Evolutionary conservation across 176 grass and related monocot genomes (phyloP), one percentile per base, ranked within the genome.

Genomic region (Lolium rigidum): DNA sequence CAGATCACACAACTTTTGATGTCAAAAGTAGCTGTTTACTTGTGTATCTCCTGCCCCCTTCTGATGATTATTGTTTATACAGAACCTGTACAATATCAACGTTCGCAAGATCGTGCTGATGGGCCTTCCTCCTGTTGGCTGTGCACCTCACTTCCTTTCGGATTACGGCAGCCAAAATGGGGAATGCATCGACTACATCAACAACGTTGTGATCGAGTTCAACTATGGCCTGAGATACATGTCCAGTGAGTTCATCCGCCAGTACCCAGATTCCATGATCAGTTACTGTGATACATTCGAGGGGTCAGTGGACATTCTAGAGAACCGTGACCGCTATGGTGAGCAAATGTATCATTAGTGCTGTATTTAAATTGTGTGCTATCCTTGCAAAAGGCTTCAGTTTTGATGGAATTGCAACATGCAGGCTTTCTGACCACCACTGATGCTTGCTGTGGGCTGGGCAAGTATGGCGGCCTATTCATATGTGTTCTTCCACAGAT

Each of bases 401-500:
- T 49, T 80, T 62, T 61, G 9, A 60, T 15, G 65, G 54, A 58
- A 80, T 54, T 50, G 22, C 51, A 70, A 80, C 65, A 11, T 66
- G 47, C 80, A 97, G 94, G 91, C 88, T 97, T 97, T 70, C 52
- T 74, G 47, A 92, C 89, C 39, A 91, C 89, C 39, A 91, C 91
- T 64, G 85, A 93, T 71, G 94, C 94, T 60, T 97, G 94, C 48
- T 94, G 94, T 84, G 94, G 94, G 41, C 50, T 91, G 52, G 94
- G 94, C 44, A 90, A 92, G 63, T 90, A 94, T 70, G 94, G 94
- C 58, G 94, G 94, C 41, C 70, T 94, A 59, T 70, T 97, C 85
- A 92, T 97, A 86, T 97, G 94, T 10, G 56, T 94, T 86, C 86
- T 97, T 81, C 94, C 94, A 79, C 89, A 94, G 78, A 97, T 97